phyloP scores from a whole-genome alignment of 208 protist genomes.

The Willaertia magna region DNA sequence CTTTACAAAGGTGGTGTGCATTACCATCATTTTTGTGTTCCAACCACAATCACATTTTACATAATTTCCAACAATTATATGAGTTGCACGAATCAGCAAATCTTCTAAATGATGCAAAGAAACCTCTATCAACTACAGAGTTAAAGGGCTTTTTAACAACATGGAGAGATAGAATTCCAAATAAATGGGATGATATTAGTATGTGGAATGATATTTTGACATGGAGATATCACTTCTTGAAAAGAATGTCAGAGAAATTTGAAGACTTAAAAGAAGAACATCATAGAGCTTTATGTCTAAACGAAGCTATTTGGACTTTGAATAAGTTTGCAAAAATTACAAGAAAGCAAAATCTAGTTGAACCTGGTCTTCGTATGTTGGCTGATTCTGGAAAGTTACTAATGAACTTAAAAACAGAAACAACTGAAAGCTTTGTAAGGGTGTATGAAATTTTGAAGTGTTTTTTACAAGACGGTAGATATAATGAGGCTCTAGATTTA shows the following conservation, averaged over 20 bases:
- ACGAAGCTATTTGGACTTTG: slow-evolving; percentile 3
- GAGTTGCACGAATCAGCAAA: slow-evolving; percentile 3
- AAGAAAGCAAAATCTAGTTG: neutral
- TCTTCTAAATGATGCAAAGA: neutral
- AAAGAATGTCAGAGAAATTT: neutral
- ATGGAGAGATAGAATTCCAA: slow-evolving; percentile 20
- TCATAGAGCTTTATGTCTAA: neutral
- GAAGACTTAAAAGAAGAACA: neutral
- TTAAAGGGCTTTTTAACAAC: neutral
- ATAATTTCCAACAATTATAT: slow-evolving; percentile 14
- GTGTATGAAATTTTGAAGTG: neutral
- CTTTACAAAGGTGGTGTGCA: slow-evolving; percentile 12
- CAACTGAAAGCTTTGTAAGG: neutral
- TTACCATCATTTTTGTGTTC: neutral
- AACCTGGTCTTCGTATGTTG: neutral
- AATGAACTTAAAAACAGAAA: neutral
- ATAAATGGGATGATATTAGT: slow-evolving; percentile 10
- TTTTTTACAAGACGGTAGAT: neutral
- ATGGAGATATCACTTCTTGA: slow-evolving; percentile 17
- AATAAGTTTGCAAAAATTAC: neutral
- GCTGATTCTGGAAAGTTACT: neutral
- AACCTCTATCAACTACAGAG: neutral
- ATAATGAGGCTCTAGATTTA: neutral
- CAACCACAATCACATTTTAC: neutral
- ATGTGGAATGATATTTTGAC: slow-evolving; percentile 16